These are phyloP conservation scores for Leishmania braziliensis DNA, from an alignment of 208 protist species.

Conservation along the genomic window DNA sequence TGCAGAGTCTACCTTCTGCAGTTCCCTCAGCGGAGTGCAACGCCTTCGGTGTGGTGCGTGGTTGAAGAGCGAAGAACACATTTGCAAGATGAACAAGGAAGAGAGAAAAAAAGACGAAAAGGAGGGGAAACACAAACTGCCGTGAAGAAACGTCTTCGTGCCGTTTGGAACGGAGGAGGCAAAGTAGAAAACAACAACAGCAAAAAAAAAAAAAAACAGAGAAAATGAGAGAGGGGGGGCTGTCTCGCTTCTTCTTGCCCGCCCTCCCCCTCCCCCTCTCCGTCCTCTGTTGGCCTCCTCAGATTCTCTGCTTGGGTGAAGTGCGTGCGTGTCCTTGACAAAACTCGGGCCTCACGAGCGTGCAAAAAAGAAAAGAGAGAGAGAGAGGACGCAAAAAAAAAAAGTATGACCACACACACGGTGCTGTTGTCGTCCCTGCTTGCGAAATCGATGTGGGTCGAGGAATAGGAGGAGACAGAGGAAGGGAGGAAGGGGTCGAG, in stretches of 20 bases:
- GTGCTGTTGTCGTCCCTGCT: too few species aligned
- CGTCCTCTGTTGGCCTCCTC: too few species aligned
- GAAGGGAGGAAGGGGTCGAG: not conserved
- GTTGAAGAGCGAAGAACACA: not conserved
- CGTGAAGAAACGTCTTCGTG: not conserved
- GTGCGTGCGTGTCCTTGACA: too few species aligned
- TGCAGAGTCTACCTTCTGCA: not conserved
- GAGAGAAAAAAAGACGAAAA: not conserved
- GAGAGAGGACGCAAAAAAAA: too few species aligned
- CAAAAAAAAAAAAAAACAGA: not conserved
- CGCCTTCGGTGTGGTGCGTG: not conserved
- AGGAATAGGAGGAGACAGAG: not conserved
- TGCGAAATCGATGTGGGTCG: too few species aligned
- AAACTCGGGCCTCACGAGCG: too few species aligned
- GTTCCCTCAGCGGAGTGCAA: not conserved
- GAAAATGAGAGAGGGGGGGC: too few species aligned
- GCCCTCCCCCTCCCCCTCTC: too few species aligned
- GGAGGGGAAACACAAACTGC: not conserved
- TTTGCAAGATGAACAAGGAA: not conserved
- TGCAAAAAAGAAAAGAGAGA: too few species aligned
- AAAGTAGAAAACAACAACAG: not conserved
- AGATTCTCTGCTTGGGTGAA: too few species aligned
- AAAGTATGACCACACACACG: too few species aligned
- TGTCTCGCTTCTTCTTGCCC: too few species aligned
- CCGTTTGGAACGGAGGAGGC: not conserved